A percentile compares a stretch with the other conserved stretches of the same genome.
phyloP scores from a whole-genome alignment of 2,329 filamentous ascomycete genomes.

The Fusarium graminum region DNA sequence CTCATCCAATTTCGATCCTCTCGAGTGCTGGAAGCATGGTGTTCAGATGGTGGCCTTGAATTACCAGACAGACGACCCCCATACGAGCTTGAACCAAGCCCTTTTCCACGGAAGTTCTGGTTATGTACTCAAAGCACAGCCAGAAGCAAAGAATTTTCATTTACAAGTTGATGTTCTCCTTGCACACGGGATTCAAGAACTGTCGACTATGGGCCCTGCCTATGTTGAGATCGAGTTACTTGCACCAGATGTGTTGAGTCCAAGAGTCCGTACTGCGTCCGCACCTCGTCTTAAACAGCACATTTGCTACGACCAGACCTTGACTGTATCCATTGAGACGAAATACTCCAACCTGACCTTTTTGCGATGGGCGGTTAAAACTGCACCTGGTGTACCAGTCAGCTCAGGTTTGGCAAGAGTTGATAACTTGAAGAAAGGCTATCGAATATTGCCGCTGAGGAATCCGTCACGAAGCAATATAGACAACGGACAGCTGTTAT shows the following conservation, averaged over 20 bases:
- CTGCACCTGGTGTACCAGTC: rapidly evolving
- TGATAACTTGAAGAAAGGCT: slow-evolving; percentile 10
- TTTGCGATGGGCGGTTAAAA: slow-evolving; percentile 5
- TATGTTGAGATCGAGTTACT: slow-evolving; percentile 14
- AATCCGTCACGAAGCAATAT: rapidly evolving
- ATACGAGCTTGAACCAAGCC: slow-evolving; percentile 17
- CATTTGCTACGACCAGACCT: background rate
- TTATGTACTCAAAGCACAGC: slow-evolving; percentile 7
- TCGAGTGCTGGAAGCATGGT: slow-evolving; percentile 22
- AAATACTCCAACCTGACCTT: slow-evolving; percentile 7
- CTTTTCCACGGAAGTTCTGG: slow-evolving; percentile 22
- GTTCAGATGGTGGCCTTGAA: slow-evolving; percentile 36
- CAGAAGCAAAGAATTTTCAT: background rate
- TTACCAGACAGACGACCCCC: slow-evolving; percentile 20
- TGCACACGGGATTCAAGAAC: background rate
- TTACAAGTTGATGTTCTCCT: slow-evolving; percentile 17
- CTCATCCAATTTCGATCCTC: slow-evolving; percentile 29
- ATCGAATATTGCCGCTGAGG: slow-evolving; percentile 5
- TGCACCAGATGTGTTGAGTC: background rate
- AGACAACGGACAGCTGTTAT: slow-evolving; percentile 5
- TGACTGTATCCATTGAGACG: background rate
- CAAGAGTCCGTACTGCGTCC: background rate
- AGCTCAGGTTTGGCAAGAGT: slow-evolving; percentile 11
- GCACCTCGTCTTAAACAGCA: rapidly evolving
- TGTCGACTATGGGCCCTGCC: rapidly evolving